These are phyloP conservation scores for Nepenthes gracilis DNA, from an alignment of 148 eudicot genomes.

Conservation along the genomic window DNA sequence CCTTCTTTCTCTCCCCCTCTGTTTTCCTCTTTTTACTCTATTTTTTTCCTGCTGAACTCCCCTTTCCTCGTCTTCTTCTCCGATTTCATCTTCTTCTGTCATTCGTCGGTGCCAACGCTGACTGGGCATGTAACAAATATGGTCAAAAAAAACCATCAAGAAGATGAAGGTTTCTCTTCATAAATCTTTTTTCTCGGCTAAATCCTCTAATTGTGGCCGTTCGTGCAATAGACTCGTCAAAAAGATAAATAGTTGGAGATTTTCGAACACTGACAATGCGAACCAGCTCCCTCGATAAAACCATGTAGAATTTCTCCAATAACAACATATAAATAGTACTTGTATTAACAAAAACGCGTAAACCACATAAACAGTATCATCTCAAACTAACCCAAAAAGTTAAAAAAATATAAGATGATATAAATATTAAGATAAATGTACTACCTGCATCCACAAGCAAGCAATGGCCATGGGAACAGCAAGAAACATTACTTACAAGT, in stretches of 20 bases:
- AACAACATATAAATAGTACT: neutral
- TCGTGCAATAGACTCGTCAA: conserved; percentile 94
- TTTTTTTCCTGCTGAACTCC: too few species aligned
- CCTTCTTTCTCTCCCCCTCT: too few species aligned
- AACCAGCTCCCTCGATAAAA: conserved; percentile 88
- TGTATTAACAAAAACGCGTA: neutral
- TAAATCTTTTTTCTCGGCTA: conserved; percentile 85
- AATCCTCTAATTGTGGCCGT: conserved; percentile 97
- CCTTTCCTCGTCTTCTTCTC: too few species aligned
- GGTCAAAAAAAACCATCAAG: conserved; percentile 92
- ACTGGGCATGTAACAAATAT: conserved; percentile 21
- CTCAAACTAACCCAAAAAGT: too few species aligned
- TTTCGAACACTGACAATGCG: conserved; percentile 92
- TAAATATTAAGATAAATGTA: neutral
- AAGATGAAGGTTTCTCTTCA: conserved; percentile 89
- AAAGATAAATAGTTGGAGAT: conserved; percentile 80
- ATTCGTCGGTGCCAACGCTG: too few species aligned
- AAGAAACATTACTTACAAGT: conserved; percentile 92
- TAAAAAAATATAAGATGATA: too few species aligned
- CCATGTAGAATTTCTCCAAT: conserved; percentile 92
- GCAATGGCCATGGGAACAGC: conserved; percentile 88
- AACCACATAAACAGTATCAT: neutral
- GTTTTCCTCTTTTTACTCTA: too few species aligned
- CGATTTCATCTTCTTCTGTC: too few species aligned
- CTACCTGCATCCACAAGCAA: conserved; percentile 98